Percentiles rank a stretch among this genome's conserved stretches.
Evolutionary conservation across 73 alveolate species (phyloP).

Genomic region (Stentor coeruleus): DNA sequence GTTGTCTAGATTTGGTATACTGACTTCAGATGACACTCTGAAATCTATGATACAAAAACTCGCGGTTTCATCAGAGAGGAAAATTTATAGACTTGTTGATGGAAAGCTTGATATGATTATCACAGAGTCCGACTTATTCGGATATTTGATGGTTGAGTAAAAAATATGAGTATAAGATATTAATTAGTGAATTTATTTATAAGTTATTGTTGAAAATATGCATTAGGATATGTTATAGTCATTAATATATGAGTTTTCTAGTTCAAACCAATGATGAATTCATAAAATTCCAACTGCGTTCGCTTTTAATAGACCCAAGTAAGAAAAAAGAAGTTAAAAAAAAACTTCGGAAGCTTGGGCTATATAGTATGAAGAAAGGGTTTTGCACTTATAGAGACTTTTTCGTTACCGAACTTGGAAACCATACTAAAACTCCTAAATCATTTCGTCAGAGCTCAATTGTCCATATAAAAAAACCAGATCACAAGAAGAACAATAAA

Average conservation of each 20-base stretch:
- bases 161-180: too few relatives aligned
- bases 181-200: too few relatives aligned
- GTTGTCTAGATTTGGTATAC: slow-evolving; percentile 11
- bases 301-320: not conserved
- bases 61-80: slow-evolving; percentile 20
- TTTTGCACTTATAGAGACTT: not conserved
- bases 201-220: too few relatives aligned
- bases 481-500: not conserved
- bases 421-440: not conserved
- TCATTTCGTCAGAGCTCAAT: not conserved
- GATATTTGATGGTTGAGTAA: slow-evolving; percentile 24
- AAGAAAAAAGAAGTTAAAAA: not conserved
- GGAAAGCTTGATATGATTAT: slow-evolving; percentile 3
- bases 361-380: not conserved
- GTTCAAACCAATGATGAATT: not conserved
- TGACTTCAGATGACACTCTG: slow-evolving; percentile 21
- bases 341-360: not conserved
- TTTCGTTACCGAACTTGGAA: not conserved
- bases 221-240: too few relatives aligned
- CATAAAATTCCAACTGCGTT: not conserved
- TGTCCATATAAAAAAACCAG: not conserved
- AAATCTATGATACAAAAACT: slow-evolving; percentile 25
- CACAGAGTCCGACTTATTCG: slow-evolving; percentile 24
- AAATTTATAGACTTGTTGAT: slow-evolving; percentile 13
- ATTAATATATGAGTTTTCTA: not conserved